Evolutionary conservation across 108 stramenopile genomes (phyloP).

Genomic region (Nitzschia putrida): DNA sequence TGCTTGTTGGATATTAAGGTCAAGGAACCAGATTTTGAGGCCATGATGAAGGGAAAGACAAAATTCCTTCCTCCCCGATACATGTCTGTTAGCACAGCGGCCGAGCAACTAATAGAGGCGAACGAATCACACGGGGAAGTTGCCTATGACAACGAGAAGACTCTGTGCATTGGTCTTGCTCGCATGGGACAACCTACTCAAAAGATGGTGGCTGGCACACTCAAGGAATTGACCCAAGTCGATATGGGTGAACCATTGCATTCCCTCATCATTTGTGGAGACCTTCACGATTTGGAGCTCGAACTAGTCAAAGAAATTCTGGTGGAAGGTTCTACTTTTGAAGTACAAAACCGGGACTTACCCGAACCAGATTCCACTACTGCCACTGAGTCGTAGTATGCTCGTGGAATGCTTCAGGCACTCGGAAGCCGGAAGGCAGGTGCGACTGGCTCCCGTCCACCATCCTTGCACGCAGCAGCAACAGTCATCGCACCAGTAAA

Average conservation of each 20-base stretch:
- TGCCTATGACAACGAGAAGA: slow-evolving; percentile 63
- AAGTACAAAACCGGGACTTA: slow-evolving; percentile 33
- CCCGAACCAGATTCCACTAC: no score
- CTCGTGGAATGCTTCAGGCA: no score
- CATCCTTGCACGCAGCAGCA: no score
- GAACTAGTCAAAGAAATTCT: slow-evolving; percentile 77
- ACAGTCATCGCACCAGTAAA: no score
- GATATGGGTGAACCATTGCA: slow-evolving; percentile 97
- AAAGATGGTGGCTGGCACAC: slow-evolving; percentile 88
- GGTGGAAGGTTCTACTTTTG: slow-evolving; percentile 63
- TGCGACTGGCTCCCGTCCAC: no score
- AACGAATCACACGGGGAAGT: slow-evolving; percentile 67
- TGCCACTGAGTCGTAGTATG: no score
- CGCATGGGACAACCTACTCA: slow-evolving; percentile 93
- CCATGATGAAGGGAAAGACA: slow-evolving; percentile 88
- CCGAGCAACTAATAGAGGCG: slow-evolving; percentile 91
- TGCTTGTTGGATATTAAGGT: slow-evolving; percentile 94
- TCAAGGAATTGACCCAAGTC: slow-evolving; percentile 81
- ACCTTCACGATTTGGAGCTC: slow-evolving; percentile 91
- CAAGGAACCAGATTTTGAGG: slow-evolving; percentile 98
- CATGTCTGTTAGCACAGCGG: slow-evolving; percentile 93
- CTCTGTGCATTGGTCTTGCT: slow-evolving; percentile 91
- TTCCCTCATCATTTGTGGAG: slow-evolving; percentile 93
- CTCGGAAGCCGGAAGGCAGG: no score
- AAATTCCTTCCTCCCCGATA: slow-evolving; percentile 95